A percentile compares a stretch with the other conserved stretches of the same genome.
phyloP scores from a whole-genome alignment of 208 protist species.

The Phytomonas sp. region DNA sequence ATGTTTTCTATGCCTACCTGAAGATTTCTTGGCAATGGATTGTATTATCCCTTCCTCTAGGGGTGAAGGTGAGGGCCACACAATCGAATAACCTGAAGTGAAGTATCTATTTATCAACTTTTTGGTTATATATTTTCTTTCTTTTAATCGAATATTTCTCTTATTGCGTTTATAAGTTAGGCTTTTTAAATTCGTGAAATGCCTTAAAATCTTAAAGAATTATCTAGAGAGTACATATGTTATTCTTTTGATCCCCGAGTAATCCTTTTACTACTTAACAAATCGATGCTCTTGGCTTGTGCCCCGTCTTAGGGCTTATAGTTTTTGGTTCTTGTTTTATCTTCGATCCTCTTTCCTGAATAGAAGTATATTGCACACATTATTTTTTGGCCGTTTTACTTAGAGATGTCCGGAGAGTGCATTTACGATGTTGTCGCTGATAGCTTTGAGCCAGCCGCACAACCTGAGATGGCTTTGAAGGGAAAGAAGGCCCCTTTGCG shows the following conservation, averaged over 20 bases:
- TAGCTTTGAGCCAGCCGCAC: constrained; percentile 10
- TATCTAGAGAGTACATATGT: background rate
- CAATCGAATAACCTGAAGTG: background rate
- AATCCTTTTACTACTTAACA: constrained; percentile 1
- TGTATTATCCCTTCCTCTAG: constrained; percentile 8
- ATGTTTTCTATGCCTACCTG: constrained; percentile 43
- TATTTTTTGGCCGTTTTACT: constrained; percentile 14
- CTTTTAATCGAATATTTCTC: constrained; percentile 6
- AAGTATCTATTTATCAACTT: background rate
- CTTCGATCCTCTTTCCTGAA: constrained; percentile 1
- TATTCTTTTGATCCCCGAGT: background rate
- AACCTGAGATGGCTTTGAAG: constrained; percentile 1
- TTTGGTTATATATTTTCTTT: background rate
- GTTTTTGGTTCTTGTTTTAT: constrained; percentile 2
- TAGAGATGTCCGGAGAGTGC: constrained; percentile 79
- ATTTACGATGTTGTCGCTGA: constrained; percentile 76
- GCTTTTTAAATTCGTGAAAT: background rate
- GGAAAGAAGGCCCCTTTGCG: constrained; percentile 27
- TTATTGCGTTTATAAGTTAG: background rate
- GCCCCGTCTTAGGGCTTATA: constrained; percentile 10
- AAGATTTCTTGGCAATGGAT: constrained; percentile 1
- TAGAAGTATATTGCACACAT: constrained; percentile 12
- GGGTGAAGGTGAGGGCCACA: background rate
- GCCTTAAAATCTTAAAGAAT: background rate
- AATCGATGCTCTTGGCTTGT: constrained; percentile 1